phyloP scores from a whole-genome alignment of 768 basidiomycete species.

The Lactarius trivialis region DNA sequence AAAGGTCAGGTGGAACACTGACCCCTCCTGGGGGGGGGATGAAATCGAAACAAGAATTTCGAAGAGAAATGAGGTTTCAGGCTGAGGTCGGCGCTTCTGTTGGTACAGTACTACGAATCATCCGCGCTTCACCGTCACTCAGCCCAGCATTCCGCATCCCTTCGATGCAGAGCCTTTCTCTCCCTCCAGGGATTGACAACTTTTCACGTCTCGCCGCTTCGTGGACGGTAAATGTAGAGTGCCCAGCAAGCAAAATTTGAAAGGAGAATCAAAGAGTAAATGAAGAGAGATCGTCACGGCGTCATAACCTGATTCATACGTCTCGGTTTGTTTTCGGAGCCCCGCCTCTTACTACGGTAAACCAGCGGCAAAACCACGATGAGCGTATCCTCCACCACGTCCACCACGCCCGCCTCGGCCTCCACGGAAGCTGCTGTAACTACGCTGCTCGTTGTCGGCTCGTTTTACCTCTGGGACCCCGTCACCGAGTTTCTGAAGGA shows the following conservation, averaged over 20 bases:
- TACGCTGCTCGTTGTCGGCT: conserved; percentile 44
- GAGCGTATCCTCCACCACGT: conserved; percentile 50
- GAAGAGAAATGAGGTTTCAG: too few species aligned
- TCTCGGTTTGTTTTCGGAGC: conserved; percentile 29
- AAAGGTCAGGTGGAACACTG: too few species aligned
- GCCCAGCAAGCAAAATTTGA: neutral
- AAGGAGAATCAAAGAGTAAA: neutral
- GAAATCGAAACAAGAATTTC: too few species aligned
- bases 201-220: too few species aligned
- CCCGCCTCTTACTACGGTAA: conserved; percentile 40
- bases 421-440: conserved; percentile 29
- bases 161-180: too few species aligned
- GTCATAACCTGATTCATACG: conserved; percentile 8
- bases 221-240: too few species aligned
- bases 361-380: conserved; percentile 64
- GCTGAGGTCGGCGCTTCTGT: too few species aligned
- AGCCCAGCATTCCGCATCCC: too few species aligned
- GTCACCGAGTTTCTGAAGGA: conserved; percentile 61
- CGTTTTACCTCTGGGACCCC: conserved; percentile 59
- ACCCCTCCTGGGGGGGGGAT: too few species aligned
- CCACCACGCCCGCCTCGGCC: conserved; percentile 52
- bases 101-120: too few species aligned
- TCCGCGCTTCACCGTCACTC: too few species aligned
- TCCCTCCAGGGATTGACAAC: too few species aligned
- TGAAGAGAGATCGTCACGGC: neutral